phyloP scores from a whole-genome alignment of 305 asterid genomes.

The Andrographis paniculata region DNA sequence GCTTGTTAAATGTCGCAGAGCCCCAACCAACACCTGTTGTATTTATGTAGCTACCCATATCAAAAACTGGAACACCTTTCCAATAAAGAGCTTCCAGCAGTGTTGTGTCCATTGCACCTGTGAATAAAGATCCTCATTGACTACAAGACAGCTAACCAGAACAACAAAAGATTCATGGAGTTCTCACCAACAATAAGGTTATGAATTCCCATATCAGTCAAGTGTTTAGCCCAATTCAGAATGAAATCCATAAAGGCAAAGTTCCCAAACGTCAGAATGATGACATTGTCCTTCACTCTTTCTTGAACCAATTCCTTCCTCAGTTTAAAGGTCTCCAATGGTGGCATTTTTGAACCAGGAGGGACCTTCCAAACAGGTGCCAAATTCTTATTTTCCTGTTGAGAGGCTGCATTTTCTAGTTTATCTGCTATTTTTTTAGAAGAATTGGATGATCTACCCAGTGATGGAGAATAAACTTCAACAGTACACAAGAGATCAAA shows the following conservation, averaged over 20 bases:
- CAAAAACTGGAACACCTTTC: constrained; percentile 95
- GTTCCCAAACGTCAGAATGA: constrained; percentile 89
- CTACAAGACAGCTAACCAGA: constrained; percentile 13
- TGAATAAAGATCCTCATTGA: constrained; percentile 6
- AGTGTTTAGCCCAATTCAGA: constrained; percentile 91
- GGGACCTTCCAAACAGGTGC: constrained; percentile 71
- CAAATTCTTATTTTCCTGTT: constrained; percentile 24
- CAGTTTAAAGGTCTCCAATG: constrained; percentile 55
- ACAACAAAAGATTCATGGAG: constrained; percentile 3
- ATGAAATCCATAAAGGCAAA: constrained; percentile 98
- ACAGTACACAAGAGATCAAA: constrained; percentile 17
- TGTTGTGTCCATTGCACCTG: constrained; percentile 99
- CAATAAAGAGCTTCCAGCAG: constrained; percentile 89
- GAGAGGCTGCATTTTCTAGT: constrained; percentile 22
- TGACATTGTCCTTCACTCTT: constrained; percentile 66
- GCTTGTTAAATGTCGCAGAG: constrained; percentile 81
- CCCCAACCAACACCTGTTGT: constrained; percentile 98
- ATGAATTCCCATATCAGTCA: constrained; percentile 80
- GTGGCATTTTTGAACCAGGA: constrained; percentile 84
- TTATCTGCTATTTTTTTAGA: constrained; percentile 27
- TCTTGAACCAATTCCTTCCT: constrained; percentile 71
- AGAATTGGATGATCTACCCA: constrained; percentile 29
- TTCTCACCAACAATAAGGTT: constrained; percentile 89
- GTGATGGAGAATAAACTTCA: constrained; percentile 31
- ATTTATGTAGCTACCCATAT: constrained; percentile 98